phyloP scores from a whole-genome alignment of 306 rosid genomes.

The Spatholobus suberectus region DNA sequence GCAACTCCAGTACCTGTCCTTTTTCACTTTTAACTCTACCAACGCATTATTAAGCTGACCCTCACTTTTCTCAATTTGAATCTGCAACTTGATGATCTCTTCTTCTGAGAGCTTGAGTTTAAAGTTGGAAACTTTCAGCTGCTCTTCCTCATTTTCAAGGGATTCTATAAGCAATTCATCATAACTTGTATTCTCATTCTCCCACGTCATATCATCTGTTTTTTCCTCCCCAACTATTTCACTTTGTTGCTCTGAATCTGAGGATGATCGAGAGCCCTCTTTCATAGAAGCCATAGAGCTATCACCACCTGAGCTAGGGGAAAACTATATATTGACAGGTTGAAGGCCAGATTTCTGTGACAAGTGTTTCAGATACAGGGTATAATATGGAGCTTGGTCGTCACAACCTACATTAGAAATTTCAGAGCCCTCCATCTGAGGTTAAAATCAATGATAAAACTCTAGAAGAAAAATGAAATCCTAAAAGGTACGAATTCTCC shows the following conservation, averaged over 20 bases:
- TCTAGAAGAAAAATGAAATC: not conserved
- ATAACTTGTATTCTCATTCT: constrained; percentile 39
- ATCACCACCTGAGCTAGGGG: constrained; percentile 59
- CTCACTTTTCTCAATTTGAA: constrained; percentile 47
- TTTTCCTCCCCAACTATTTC: constrained; percentile 40
- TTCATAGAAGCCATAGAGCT: constrained; percentile 60
- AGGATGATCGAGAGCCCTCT: constrained; percentile 47
- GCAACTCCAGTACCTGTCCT: constrained; percentile 50
- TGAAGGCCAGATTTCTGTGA: constrained; percentile 47
- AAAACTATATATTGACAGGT: constrained; percentile 50
- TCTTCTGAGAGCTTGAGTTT: constrained; percentile 56
- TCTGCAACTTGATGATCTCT: constrained; percentile 43
- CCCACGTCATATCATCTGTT: constrained; percentile 21
- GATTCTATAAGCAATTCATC: constrained; percentile 49
- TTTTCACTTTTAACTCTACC: constrained; percentile 51
- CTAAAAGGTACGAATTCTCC: not conserved
- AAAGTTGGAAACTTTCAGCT: constrained; percentile 47
- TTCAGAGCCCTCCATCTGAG: constrained; percentile 53
- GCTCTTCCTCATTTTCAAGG: constrained; percentile 49
- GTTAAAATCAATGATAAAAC: constrained; percentile 16
- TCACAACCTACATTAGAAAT: constrained; percentile 49
- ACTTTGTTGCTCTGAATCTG: constrained; percentile 48
- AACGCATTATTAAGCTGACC: constrained; percentile 38
- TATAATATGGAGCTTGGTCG: constrained; percentile 60
- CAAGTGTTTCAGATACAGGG: constrained; percentile 56